A percentile compares a stretch with the other conserved stretches of the same genome.
Conservation (phyloP, 306 rosid genomes). For the barrel medic (Medicago truncatula) region DNA sequence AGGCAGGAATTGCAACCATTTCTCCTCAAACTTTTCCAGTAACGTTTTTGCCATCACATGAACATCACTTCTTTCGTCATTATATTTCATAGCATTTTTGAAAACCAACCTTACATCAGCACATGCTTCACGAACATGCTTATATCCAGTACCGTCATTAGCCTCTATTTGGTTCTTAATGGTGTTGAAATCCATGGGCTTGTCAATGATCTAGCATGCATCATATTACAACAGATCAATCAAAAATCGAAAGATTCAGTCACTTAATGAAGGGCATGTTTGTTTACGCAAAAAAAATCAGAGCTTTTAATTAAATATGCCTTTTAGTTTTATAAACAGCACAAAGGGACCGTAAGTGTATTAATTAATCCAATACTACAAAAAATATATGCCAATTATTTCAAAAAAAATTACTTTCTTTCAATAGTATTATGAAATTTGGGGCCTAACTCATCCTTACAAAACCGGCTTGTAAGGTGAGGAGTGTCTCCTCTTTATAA, state of each 20-base stretch:
- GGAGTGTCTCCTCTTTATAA: too few species aligned
- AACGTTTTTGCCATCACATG: constrained; percentile 92
- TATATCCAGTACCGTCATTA: constrained; percentile 87
- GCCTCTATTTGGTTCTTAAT: constrained; percentile 91
- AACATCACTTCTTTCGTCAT: constrained; percentile 85
- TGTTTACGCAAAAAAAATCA: neutral
- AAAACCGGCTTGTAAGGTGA: too few species aligned
- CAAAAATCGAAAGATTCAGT: constrained; percentile 39
- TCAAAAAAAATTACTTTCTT: too few species aligned
- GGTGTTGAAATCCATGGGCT: constrained; percentile 95
- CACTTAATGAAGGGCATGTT: neutral
- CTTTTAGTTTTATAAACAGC: too few species aligned
- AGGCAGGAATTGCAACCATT: constrained; percentile 88
- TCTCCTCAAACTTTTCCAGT: constrained; percentile 86
- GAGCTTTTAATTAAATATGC: too few species aligned
- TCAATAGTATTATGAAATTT: too few species aligned
- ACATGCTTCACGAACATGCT: constrained; percentile 77
- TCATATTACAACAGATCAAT: constrained; percentile 40
- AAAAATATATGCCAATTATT: too few species aligned
- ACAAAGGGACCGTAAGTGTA: too few species aligned
- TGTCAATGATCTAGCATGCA: constrained; percentile 78
- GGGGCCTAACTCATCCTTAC: too few species aligned
- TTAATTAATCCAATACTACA: too few species aligned
- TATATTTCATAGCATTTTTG: constrained; percentile 89
- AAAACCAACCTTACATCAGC: constrained; percentile 84